Conservation (phyloP, 352 stramenopile species). For the Phytopythium aichiense region DNA sequence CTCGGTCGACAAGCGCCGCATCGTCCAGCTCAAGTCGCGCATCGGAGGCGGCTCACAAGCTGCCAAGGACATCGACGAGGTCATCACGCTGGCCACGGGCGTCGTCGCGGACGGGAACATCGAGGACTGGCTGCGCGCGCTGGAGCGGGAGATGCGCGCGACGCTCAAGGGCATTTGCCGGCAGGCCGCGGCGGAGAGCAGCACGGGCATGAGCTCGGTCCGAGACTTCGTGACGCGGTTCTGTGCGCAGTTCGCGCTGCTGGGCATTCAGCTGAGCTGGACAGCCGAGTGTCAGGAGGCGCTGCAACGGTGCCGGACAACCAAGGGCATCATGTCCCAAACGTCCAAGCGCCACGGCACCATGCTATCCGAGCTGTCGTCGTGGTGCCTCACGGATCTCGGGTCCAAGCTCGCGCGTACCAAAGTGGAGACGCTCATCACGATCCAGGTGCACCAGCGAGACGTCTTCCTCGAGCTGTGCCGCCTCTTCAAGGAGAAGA, state of each 20-base stretch:
- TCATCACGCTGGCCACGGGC: constrained; percentile 48
- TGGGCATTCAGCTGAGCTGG: constrained; percentile 79
- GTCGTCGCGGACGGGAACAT: constrained; percentile 76
- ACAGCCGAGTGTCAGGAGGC: constrained; percentile 69
- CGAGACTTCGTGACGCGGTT: constrained; percentile 71
- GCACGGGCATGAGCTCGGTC: constrained; percentile 26
- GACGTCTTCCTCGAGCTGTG: constrained; percentile 75
- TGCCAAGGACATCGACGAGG: constrained; percentile 53
- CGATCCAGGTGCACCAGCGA: constrained; percentile 90
- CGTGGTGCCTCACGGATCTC: constrained; percentile 89
- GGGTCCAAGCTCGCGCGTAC: constrained; percentile 88
- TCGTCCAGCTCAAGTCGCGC: constrained; percentile 74
- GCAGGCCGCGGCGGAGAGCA: constrained; percentile 54
- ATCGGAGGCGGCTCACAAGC: constrained; percentile 20
- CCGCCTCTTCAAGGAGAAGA: constrained; percentile 76
- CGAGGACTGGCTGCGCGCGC: constrained; percentile 71
- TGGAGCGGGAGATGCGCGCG: constrained; percentile 68
- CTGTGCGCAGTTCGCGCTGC: constrained; percentile 65
- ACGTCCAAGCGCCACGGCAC: constrained; percentile 74
- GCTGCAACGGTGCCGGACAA: constrained; percentile 69
- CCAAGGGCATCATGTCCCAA: constrained; percentile 84
- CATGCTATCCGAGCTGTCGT: constrained; percentile 87
- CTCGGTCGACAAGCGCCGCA: constrained; percentile 45
- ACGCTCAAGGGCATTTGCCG: constrained; percentile 67
- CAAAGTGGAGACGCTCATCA: constrained; percentile 94